Evolutionary conservation across 2,329 filamentous ascomycete species (phyloP).

Genomic region (Aureobasidium leucospermi): DNA sequence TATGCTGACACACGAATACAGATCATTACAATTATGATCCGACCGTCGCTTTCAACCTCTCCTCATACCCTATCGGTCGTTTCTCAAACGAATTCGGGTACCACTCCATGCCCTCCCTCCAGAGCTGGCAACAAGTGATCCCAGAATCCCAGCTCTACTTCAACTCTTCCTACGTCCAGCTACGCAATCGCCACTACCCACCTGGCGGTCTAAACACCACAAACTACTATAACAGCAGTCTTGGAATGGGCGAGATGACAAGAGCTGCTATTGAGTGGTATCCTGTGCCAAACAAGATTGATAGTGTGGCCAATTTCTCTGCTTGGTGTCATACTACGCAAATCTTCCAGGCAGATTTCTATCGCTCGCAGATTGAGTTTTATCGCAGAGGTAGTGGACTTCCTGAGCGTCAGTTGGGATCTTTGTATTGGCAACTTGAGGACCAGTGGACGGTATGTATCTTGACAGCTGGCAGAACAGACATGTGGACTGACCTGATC

Average conservation of each 20-base stretch:
- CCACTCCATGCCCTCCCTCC: constrained; percentile 54
- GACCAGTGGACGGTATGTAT: constrained; percentile 45
- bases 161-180: constrained; percentile 49
- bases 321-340: constrained; percentile 57
- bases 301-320: constrained; percentile 51
- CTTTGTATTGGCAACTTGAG: constrained; percentile 59
- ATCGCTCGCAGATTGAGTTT: constrained; percentile 53
- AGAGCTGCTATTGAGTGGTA: constrained; percentile 50
- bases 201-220: constrained; percentile 40
- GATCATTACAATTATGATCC: constrained; percentile 55
- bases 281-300: constrained; percentile 46
- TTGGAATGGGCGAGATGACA: constrained; percentile 53
- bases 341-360: constrained; percentile 58
- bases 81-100: constrained; percentile 60
- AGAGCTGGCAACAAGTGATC: constrained; percentile 51
- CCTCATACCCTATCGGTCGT: constrained; percentile 49
- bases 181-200: constrained; percentile 55
- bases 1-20: background rate
- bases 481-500: background rate
- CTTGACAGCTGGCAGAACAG: background rate
- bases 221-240: constrained; percentile 37
- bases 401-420: constrained; percentile 52
- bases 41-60: constrained; percentile 46
- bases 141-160: constrained; percentile 46
- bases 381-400: constrained; percentile 53